Evolutionary conservation across 139 green algal genomes (phyloP).

Genomic region (Auxenochlorella pyrenoidosa): DNA sequence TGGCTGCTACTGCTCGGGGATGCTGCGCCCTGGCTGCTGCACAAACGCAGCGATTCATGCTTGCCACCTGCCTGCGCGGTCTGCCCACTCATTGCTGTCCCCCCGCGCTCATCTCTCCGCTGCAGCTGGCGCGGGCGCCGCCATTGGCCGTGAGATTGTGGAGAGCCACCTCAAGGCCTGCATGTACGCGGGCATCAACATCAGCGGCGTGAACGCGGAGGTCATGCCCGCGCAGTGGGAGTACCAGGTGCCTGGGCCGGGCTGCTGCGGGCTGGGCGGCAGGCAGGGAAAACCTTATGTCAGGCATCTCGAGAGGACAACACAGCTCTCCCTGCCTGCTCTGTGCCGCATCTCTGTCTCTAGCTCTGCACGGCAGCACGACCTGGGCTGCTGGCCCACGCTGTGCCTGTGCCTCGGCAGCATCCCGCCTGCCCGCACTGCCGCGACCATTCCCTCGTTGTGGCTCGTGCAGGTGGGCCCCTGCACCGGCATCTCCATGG

Average conservation of each 20-base stretch:
- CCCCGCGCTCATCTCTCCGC: neutral
- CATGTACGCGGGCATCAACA: constrained; percentile 91
- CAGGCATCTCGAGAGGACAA: too few relatives aligned
- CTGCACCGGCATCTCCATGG: constrained; percentile 86
- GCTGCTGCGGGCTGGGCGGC: too few relatives aligned
- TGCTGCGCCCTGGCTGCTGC: too few relatives aligned
- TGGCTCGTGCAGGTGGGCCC: constrained; percentile 83
- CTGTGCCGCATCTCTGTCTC: too few relatives aligned
- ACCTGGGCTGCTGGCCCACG: neutral
- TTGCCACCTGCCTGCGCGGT: too few relatives aligned
- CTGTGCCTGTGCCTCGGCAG: neutral
- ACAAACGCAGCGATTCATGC: too few relatives aligned
- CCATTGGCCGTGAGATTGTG: constrained; percentile 93
- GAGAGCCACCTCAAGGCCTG: constrained; percentile 98
- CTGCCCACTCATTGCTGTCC: too few relatives aligned
- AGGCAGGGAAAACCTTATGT: too few relatives aligned
- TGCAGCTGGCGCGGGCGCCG: constrained; percentile 84
- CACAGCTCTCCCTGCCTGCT: too few relatives aligned
- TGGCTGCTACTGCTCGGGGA: too few relatives aligned
- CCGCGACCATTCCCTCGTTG: neutral
- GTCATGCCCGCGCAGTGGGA: constrained; percentile 98
- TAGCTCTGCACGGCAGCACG: too few relatives aligned
- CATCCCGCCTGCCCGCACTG: neutral
- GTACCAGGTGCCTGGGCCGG: constrained; percentile 80
- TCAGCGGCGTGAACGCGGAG: constrained; percentile 97